A percentile compares a stretch with the other conserved stretches of the same genome.
These are phyloP conservation scores for Metschnikowia lochheadii DNA, from an alignment of 805 yeast species.

Conservation along the genomic window DNA sequence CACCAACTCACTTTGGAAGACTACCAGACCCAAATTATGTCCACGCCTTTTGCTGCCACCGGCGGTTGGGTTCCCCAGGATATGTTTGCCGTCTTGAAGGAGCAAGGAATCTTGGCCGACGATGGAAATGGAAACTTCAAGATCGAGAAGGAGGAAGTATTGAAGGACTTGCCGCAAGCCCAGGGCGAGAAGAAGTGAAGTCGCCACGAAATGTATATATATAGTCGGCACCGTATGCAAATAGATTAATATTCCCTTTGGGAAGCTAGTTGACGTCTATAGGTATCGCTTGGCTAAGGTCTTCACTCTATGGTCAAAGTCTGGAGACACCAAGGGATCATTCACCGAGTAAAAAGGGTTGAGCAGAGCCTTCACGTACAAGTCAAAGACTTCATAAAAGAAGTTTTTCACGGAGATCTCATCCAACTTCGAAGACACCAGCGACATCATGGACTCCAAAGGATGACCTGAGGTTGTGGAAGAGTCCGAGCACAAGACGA, in stretches of 20 bases:
- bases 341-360: conserved; percentile 82
- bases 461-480: conserved; percentile 21
- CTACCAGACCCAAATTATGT: conserved; percentile 64
- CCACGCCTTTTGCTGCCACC: conserved; percentile 82
- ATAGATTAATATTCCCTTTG: not conserved
- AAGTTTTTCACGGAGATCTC: conserved; percentile 81
- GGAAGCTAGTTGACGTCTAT: conserved; percentile 19
- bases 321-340: conserved; percentile 67
- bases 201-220: not conserved
- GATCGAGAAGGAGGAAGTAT: conserved; percentile 28
- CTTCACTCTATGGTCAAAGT: conserved; percentile 73
- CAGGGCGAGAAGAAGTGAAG: conserved; percentile 2
- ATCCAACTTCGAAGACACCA: conserved; percentile 24
- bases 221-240: not conserved
- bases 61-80: conserved; percentile 97
- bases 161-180: conserved; percentile 16
- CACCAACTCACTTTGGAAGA: conserved; percentile 56
- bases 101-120: conserved; percentile 60
- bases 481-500: conserved; percentile 51
- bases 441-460: conserved; percentile 7
- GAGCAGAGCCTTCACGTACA: conserved; percentile 78
- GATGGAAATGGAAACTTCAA: conserved; percentile 46
- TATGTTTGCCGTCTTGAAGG: conserved; percentile 68
- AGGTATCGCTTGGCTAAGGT: conserved; percentile 72
- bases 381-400: conserved; percentile 78